Evolutionary conservation across 1,139 yeast species (phyloP), one percentile per base, ranked within the genome.

Genomic region (Oligophagozyma castellii): DNA sequence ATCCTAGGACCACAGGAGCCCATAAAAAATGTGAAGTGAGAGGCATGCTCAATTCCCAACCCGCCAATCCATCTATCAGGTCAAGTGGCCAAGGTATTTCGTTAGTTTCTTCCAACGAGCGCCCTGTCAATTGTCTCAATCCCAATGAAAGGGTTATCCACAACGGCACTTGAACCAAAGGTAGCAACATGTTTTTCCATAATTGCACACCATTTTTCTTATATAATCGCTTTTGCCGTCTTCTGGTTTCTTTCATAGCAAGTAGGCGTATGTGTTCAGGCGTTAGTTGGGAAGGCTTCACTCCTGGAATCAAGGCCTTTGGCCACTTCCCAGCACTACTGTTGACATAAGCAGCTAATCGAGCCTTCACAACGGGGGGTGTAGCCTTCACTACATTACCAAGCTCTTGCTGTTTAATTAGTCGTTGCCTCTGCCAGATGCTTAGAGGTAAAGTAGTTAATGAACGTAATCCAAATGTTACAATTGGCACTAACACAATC

Each of bases 131-230:
- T 30, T 75, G 70, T 38, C 95, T 64, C 46, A 84, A 68, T 1
- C 86, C 74, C 42, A 76, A 59, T 6, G 92, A 76, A 65, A 83
- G 63, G 2, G 75, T 62, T 3, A 83, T 63, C 93, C 95, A 86
- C n/a, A 84, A 53, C 0, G 96, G 96, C 16, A 86, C 63, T 49
- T 86, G 96, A 14, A 79, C 70, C 1, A 73, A 59, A 0, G 96
- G 96, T 27, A 80, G 47, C 2, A 74, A 49, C 33, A 73, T 58
- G 43, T 79, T 75, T 49, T 83, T 84, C 86, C 93, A 86, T 33
- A 75, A 52, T 45, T 80, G 92, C 30, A 86, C 81, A 11, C 63
- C 59, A 45, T 77, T 64, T 31, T 67, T 64, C 39, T 67, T 68
- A 53, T 78, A 86, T 12, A 86, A 57, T 29, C 55, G 56, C 39